Base-by-base conservation (phyloP, 441 rosid genomes). In the Erodium texanum region DNA sequence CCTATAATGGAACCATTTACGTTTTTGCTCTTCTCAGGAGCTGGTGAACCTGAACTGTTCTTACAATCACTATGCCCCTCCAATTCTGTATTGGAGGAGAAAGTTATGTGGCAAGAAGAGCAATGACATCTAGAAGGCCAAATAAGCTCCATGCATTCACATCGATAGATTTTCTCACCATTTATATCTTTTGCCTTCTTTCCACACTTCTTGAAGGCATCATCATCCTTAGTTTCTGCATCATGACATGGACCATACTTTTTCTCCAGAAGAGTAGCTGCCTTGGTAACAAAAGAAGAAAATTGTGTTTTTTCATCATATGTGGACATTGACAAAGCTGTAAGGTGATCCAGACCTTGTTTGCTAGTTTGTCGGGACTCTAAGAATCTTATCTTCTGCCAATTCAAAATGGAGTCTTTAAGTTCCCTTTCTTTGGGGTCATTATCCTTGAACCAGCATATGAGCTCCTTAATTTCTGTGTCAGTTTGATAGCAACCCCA, bases 61-160 rank as follows among this genome's bases (percentile, higher is more conserved):
- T 41, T 80, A 62, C 83, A 87, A 69, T 82, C 86, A 70, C 68
- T 80, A 77, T 95, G 99, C 70, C 70, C 81, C 77, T 80, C 84
- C 64, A 90, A 79, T 79, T 83, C 93, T 61, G 45, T 75, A 76
- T 83, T 83, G 75, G 70, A 75, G 68, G 76, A 61, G 66, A 84
- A 84, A 67, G 96, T 90, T 77, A 16, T 86, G 79, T 95, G 99
- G 85, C 99, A 95, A 69, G 83, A 78, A 69, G 71, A 69, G 77
- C 99, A 95, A 76, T 95, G 99, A 78, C 73, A 73, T 86, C 87
- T 84, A 52, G 92, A 83, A 66, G 95, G 89, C 88, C 87, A 89
- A 71, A 89, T 81, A 23, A 85, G 86, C 83, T 95, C 99, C 71
- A 92, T 81, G 77, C 99, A 95, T 76, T 82, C 84, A 65, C 99